Evolutionary conservation across 768 basidiomycete species (phyloP).

Genomic region (Arthromyces matolae): DNA sequence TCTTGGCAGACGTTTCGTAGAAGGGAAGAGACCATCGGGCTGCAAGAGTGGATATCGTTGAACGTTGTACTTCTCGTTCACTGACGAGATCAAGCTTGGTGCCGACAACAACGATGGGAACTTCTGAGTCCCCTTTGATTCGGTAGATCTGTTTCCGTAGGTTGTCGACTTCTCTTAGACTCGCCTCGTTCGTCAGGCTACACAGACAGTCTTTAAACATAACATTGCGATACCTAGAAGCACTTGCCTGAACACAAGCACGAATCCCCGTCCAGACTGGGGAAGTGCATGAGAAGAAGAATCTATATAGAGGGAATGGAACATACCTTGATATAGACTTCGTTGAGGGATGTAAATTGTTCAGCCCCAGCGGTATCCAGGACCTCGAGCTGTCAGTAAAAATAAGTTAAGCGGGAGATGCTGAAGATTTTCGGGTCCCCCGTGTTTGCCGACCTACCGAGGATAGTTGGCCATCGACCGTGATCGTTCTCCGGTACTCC

Average conservation of each 20-base stretch:
- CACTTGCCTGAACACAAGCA: slow-evolving; percentile 75
- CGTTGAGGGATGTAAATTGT: slow-evolving; percentile 77
- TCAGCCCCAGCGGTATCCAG: slow-evolving; percentile 85
- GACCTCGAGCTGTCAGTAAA: slow-evolving; percentile 59
- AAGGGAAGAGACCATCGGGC: slow-evolving; percentile 68
- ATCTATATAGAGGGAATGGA: neutral
- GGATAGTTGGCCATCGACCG: slow-evolving; percentile 62
- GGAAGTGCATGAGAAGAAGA: slow-evolving; percentile 2
- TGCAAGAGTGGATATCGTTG: slow-evolving; percentile 61
- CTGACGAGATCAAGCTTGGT: slow-evolving; percentile 79
- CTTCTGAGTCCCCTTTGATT: slow-evolving; percentile 66
- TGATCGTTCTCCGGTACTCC: slow-evolving; percentile 62
- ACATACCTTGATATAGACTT: slow-evolving; percentile 74
- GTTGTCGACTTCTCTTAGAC: slow-evolving; percentile 73
- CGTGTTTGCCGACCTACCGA: too few relatives aligned
- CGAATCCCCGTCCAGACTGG: slow-evolving; percentile 70
- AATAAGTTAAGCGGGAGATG: slow-evolving; percentile 3
- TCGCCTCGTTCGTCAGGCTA: slow-evolving; percentile 80
- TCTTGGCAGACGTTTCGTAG: slow-evolving; percentile 87
- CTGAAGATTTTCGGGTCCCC: too few relatives aligned
- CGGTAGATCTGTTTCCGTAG: slow-evolving; percentile 79
- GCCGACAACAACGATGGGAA: slow-evolving; percentile 84
- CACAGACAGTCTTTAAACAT: slow-evolving; percentile 6
- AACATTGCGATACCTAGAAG: neutral
- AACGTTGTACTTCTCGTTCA: slow-evolving; percentile 73